Percentiles rank a stretch among this genome's conserved stretches.
These are phyloP conservation scores for Bryopsis sp. DNA, from an alignment of 139 green algal genomes.

Conservation along the genomic window DNA sequence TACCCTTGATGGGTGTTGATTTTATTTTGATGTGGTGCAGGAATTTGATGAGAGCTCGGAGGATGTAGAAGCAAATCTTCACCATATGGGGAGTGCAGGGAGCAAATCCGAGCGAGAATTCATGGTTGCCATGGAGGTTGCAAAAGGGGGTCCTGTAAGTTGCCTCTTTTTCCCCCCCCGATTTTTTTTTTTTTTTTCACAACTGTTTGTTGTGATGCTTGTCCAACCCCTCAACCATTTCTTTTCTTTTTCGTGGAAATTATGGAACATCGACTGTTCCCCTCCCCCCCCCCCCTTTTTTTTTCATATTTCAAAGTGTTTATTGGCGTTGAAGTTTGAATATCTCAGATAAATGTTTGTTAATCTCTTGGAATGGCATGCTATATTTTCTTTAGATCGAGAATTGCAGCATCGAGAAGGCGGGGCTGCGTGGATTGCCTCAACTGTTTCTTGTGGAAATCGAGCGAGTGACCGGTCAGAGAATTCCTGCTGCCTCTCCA, in stretches of 20 bases:
- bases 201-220: not conserved
- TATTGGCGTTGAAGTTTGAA: too few species aligned
- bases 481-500: slow-evolving; percentile 34
- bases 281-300: too few species aligned
- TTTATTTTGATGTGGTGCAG: too few species aligned
- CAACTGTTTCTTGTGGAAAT: slow-evolving; percentile 57
- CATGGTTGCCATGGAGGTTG: slow-evolving; percentile 18
- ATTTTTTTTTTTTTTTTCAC: not conserved
- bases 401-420: slow-evolving; percentile 11
- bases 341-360: too few species aligned
- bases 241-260: too few species aligned
- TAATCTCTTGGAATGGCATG: too few species aligned
- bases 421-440: slow-evolving; percentile 21
- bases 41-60: slow-evolving; percentile 15
- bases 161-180: not conserved
- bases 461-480: slow-evolving; percentile 29
- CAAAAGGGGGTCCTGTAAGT: not conserved
- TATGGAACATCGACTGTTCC: too few species aligned
- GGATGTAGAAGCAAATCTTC: slow-evolving; percentile 9
- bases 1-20: too few species aligned
- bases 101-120: slow-evolving; percentile 19
- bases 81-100: not conserved
- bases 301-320: too few species aligned
- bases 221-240: too few species aligned
- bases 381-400: not conserved